Evolutionary conservation across 2,329 filamentous ascomycete genomes (phyloP).

Genomic region (Aspergillus sergii): DNA sequence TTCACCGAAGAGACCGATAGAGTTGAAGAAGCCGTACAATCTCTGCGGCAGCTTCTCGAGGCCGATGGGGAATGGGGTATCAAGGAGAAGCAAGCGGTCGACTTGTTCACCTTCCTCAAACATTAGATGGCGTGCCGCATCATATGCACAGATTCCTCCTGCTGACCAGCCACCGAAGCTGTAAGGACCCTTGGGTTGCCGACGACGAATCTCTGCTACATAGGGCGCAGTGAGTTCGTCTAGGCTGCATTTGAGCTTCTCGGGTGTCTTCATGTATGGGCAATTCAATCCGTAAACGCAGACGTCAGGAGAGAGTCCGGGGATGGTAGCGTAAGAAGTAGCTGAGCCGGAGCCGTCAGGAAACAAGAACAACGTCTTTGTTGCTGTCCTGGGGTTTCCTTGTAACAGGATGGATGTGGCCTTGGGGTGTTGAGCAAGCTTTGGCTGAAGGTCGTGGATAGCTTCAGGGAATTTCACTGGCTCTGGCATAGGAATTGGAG

Average conservation of each 20-base stretch:
- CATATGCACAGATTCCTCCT: slow-evolving; percentile 72
- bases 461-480: slow-evolving; percentile 27
- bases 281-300: slow-evolving; percentile 48
- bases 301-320: slow-evolving; percentile 42
- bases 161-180: slow-evolving; percentile 74
- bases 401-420: slow-evolving; percentile 48
- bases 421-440: slow-evolving; percentile 33
- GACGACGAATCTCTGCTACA: slow-evolving; percentile 49
- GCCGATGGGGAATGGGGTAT: slow-evolving; percentile 67
- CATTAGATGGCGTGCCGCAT: slow-evolving; percentile 64
- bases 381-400: slow-evolving; percentile 47
- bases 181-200: slow-evolving; percentile 60
- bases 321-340: slow-evolving; percentile 49
- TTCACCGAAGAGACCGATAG: slow-evolving; percentile 51
- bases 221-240: slow-evolving; percentile 42
- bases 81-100: slow-evolving; percentile 65
- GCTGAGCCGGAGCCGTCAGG: slow-evolving; percentile 51
- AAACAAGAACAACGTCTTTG: slow-evolving; percentile 46
- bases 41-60: slow-evolving; percentile 67
- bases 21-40: slow-evolving; percentile 54
- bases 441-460: slow-evolving; percentile 13
- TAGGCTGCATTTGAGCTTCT: slow-evolving; percentile 39
- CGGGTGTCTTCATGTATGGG: slow-evolving; percentile 48
- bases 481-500: slow-evolving; percentile 13
- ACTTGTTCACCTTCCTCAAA: slow-evolving; percentile 57